These are phyloP conservation scores for Closterium sp. DNA, from an alignment of 139 green algal genomes.

Conservation along the genomic window DNA sequence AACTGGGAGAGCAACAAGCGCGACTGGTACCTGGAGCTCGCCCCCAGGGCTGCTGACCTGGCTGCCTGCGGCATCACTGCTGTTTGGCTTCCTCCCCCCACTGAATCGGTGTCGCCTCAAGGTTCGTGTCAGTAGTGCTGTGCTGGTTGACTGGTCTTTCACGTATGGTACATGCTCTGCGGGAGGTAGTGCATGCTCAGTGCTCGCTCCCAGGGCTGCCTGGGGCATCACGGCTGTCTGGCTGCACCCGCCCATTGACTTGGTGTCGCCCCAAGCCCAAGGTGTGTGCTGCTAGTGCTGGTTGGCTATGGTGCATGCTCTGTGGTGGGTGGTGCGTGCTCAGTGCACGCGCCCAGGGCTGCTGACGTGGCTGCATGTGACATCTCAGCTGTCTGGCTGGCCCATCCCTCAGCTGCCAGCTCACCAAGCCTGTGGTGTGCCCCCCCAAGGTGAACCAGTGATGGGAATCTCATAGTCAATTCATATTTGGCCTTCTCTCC, in stretches of 20 bases:
- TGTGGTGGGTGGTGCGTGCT: too few species aligned
- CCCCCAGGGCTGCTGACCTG: slow-evolving; percentile 31
- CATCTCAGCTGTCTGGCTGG: too few species aligned
- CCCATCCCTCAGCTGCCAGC: too few species aligned
- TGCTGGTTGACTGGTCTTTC: too few species aligned
- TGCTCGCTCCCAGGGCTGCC: not conserved
- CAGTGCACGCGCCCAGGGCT: too few species aligned
- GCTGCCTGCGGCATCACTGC: slow-evolving; percentile 40
- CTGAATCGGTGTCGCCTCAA: slow-evolving; percentile 48
- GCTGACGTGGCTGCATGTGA: too few species aligned
- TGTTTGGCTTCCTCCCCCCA: slow-evolving; percentile 59
- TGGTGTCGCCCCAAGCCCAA: slow-evolving; percentile 43
- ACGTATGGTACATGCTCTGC: too few species aligned
- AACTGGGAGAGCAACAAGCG: slow-evolving; percentile 50
- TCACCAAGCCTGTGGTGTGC: too few species aligned
- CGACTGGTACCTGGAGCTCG: slow-evolving; percentile 51
- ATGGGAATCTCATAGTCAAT: too few species aligned
- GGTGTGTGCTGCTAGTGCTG: not conserved
- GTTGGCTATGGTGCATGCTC: too few species aligned
- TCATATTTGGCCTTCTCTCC: too few species aligned
- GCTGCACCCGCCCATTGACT: slow-evolving; percentile 56
- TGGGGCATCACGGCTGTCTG: slow-evolving; percentile 52
- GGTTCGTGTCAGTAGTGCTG: not conserved
- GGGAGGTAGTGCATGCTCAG: not conserved
- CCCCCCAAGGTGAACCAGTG: too few species aligned